phyloP scores from a whole-genome alignment of 2,329 filamentous ascomycete species.

The Cladophialophora exuberans region DNA sequence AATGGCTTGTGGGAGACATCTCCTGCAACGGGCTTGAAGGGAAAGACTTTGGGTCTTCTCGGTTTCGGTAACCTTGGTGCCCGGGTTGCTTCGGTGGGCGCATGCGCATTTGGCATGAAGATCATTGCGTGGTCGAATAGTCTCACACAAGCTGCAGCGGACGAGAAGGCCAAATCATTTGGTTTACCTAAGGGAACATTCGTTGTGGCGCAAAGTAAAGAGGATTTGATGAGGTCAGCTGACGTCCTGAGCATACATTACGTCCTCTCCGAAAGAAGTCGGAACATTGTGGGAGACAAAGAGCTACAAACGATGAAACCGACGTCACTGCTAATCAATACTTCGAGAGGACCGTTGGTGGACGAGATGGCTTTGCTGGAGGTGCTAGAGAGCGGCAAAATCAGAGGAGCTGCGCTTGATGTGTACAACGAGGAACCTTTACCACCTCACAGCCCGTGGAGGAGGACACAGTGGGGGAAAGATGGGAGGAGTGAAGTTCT shows the following conservation, averaged over 20 bases:
- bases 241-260: constrained; percentile 66
- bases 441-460: constrained; percentile 65
- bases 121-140: constrained; percentile 78
- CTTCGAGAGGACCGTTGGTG: constrained; percentile 67
- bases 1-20: constrained; percentile 68
- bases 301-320: constrained; percentile 70
- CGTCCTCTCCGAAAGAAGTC: constrained; percentile 69
- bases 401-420: constrained; percentile 69
- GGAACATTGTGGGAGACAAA: constrained; percentile 62
- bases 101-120: constrained; percentile 73
- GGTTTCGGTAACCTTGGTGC: constrained; percentile 75
- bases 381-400: constrained; percentile 58
- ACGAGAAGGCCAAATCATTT: constrained; percentile 53
- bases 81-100: constrained; percentile 68
- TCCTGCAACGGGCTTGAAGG: constrained; percentile 64
- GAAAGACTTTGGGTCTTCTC: constrained; percentile 70
- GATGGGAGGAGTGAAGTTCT: constrained; percentile 68
- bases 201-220: constrained; percentile 8
- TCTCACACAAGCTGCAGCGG: constrained; percentile 71
- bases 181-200: constrained; percentile 3
- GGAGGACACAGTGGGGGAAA: constrained; percentile 65
- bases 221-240: constrained; percentile 11
- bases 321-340: constrained; percentile 68
- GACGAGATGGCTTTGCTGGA: constrained; percentile 65
- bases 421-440: constrained; percentile 73